A percentile compares a stretch with the other conserved stretches of the same genome.
Evolutionary conservation across 306 rosid species (phyloP).

Genomic region (Lathyrus tuberosus): DNA sequence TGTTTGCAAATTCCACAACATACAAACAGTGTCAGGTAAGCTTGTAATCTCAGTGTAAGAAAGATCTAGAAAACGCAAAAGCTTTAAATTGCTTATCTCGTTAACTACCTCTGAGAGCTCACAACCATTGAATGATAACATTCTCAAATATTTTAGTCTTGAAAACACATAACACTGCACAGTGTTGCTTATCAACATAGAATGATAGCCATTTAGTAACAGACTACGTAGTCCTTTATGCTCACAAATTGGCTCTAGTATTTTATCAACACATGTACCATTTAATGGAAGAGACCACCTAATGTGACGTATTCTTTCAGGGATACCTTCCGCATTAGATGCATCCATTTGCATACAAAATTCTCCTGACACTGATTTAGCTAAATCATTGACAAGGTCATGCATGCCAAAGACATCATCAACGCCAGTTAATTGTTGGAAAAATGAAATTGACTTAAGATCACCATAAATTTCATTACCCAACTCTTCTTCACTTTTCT

Average conservation of each 20-base stretch:
- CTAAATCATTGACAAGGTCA: not conserved
- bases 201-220: fast-evolving
- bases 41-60: no score
- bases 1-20: no score
- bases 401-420: not conserved
- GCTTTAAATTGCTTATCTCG: no score
- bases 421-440: not conserved
- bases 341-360: no score
- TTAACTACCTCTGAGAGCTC: no score
- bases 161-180: not conserved
- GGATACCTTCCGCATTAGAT: not conserved
- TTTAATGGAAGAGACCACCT: not conserved
- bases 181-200: not conserved
- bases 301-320: not conserved
- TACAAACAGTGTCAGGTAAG: no score
- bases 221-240: not conserved
- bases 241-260: not conserved
- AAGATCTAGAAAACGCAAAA: no score
- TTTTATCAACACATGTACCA: not conserved
- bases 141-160: not conserved
- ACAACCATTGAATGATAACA: not conserved
- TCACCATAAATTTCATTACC: not conserved
- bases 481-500: not conserved
- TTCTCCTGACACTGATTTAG: not conserved
- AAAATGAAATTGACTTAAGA: not conserved